These are phyloP conservation scores for Rhodotorula mucilaginosa DNA, from an alignment of 1,284 basidiomycete species.

Conservation along the genomic window DNA sequence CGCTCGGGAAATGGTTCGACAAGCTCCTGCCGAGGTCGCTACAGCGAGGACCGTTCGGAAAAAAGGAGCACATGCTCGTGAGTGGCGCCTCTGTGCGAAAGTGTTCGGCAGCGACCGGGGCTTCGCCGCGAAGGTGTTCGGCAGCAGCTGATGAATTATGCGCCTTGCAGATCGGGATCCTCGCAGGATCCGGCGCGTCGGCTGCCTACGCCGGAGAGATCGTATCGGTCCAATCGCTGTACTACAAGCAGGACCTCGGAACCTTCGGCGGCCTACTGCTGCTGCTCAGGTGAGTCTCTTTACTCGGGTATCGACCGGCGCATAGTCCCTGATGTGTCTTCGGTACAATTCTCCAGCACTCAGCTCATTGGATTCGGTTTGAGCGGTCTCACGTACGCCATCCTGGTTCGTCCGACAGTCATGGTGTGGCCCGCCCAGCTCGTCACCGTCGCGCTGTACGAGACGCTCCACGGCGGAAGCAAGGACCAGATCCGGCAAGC, in stretches of 20 bases:
- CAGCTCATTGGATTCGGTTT: constrained; percentile 58
- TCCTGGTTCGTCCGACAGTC: constrained; percentile 46
- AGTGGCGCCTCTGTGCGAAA: constrained; percentile 4
- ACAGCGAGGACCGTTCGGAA: constrained; percentile 56
- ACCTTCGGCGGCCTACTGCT: constrained; percentile 50
- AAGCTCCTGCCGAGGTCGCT: constrained; percentile 40
- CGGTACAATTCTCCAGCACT: constrained; percentile 44
- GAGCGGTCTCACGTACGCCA: constrained; percentile 50
- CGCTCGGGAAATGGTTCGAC: constrained; percentile 32
- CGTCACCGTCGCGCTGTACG: constrained; percentile 49
- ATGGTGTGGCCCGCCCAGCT: constrained; percentile 47
- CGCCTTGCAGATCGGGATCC: constrained; percentile 12
- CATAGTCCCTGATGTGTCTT: no score
- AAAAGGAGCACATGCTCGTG: constrained; percentile 51
- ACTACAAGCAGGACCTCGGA: constrained; percentile 44
- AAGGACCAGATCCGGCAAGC: constrained; percentile 37
- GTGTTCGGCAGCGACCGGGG: background rate
- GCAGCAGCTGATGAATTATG: background rate
- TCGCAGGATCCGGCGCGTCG: constrained; percentile 35
- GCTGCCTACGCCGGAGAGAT: constrained; percentile 48
- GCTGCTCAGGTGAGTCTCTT: constrained; percentile 47
- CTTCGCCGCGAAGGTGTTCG: background rate
- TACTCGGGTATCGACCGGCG: no score
- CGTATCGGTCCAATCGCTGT: constrained; percentile 46
- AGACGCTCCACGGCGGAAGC: constrained; percentile 48